These are phyloP conservation scores for Cladosporium velox DNA, from an alignment of 2,329 filamentous ascomycete species.

Conservation along the genomic window DNA sequence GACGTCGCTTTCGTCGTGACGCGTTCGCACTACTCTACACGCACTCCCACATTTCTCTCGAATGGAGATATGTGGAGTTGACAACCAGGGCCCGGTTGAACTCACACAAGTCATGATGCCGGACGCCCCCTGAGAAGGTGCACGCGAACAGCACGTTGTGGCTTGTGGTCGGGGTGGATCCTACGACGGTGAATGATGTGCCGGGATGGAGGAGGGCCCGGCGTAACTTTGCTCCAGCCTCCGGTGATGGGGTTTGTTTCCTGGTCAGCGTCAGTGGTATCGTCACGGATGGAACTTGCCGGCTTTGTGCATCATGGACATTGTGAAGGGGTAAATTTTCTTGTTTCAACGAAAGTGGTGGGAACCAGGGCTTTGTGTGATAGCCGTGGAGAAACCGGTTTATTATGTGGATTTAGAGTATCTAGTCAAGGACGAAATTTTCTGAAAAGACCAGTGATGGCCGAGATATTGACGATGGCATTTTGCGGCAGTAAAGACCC, in stretches of 20 bases:
- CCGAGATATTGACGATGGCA: neutral
- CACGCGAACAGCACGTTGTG: neutral
- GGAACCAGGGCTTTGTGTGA: neutral
- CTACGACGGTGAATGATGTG: neutral
- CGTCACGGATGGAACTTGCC: conserved; percentile 2
- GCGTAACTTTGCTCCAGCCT: neutral
- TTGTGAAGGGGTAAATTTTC: neutral
- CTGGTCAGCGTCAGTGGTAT: neutral
- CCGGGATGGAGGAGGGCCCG: neutral
- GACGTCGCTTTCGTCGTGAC: neutral
- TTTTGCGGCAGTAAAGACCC: too few relatives aligned
- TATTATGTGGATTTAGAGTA: neutral
- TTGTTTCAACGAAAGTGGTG: neutral
- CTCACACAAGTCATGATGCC: neutral
- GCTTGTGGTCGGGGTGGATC: neutral
- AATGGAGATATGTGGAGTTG: neutral
- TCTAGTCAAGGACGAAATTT: neutral
- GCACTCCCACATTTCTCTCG: neutral
- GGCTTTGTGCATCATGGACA: neutral
- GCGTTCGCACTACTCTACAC: neutral
- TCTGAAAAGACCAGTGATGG: neutral
- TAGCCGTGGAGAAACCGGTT: neutral
- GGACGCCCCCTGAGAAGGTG: neutral
- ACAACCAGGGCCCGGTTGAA: neutral
- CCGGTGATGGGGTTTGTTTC: neutral